phyloP scores from a whole-genome alignment of 2,329 filamentous ascomycete species.

The Colletotrichum tamarilloi region DNA sequence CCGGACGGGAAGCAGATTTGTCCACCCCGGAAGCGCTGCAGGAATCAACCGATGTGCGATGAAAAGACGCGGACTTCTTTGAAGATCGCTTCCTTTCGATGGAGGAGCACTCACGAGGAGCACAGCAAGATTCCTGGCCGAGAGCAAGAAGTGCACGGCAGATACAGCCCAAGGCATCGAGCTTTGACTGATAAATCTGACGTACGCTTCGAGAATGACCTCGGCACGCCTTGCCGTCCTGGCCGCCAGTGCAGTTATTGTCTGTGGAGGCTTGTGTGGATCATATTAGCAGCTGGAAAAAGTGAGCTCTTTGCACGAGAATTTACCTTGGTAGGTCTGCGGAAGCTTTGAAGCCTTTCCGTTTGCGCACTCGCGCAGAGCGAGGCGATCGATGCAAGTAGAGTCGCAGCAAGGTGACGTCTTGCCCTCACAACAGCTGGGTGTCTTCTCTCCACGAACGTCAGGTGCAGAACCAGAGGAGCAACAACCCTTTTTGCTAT shows the following conservation, averaged over 20 bases:
- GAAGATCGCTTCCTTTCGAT: slow-evolving; percentile 41
- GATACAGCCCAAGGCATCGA: slow-evolving; percentile 63
- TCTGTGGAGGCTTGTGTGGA: neutral
- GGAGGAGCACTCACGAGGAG: slow-evolving; percentile 41
- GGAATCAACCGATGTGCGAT: slow-evolving; percentile 41
- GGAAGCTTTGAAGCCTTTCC: slow-evolving; percentile 31
- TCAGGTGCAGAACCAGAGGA: neutral
- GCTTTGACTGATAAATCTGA: slow-evolving; percentile 53
- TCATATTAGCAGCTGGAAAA: neutral
- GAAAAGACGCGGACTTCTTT: slow-evolving; percentile 35
- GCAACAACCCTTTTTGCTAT: slow-evolving; percentile 22
- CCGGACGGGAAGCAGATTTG: neutral
- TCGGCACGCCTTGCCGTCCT: slow-evolving; percentile 48
- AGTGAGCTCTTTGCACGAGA: neutral
- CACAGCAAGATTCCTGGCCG: slow-evolving; percentile 63
- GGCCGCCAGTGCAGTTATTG: slow-evolving; percentile 16
- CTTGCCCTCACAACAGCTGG: slow-evolving; percentile 56
- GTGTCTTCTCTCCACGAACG: slow-evolving; percentile 5
- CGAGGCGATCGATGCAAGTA: slow-evolving; percentile 56
- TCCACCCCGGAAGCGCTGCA: slow-evolving; percentile 35
- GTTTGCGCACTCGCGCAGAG: slow-evolving; percentile 52
- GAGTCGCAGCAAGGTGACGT: slow-evolving; percentile 53
- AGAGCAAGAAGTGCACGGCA: slow-evolving; percentile 63
- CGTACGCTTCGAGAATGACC: slow-evolving; percentile 49
- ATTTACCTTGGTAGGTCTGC: neutral